phyloP scores from a whole-genome alignment of 1,139 yeast species.

The Kodamaea fungicola region DNA sequence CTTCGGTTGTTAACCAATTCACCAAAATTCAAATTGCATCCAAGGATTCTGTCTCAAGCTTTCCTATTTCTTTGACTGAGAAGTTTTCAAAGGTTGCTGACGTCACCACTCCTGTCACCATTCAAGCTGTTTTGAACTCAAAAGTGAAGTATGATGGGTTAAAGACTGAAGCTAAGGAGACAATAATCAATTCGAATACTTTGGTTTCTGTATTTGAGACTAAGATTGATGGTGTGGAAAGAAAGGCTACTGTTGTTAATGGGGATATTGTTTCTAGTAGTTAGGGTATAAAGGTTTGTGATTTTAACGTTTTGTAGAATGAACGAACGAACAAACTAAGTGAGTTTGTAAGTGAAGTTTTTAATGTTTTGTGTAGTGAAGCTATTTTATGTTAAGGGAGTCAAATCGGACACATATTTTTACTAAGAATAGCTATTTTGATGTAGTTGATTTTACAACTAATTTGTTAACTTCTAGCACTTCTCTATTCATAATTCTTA shows the following conservation, averaged over 20 bases:
- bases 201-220: slow-evolving; percentile 3
- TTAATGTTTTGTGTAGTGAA: no score
- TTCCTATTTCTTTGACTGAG: slow-evolving; percentile 2
- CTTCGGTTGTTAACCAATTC: slow-evolving; percentile 1
- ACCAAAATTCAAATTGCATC: slow-evolving; percentile 1
- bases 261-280: no score
- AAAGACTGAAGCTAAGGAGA: slow-evolving; percentile 2
- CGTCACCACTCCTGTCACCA: background rate
- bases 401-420: no score
- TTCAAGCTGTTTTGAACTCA: background rate
- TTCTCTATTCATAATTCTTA: no score
- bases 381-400: no score
- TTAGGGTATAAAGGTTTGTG: no score
- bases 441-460: no score
- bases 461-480: no score
- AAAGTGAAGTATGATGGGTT: slow-evolving; percentile 1
- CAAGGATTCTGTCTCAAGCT: background rate
- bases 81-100: slow-evolving; percentile 1
- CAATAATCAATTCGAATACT: background rate
- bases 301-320: no score
- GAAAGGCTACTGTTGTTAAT: slow-evolving; percentile 2
- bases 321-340: no score
- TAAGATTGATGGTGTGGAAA: slow-evolving; percentile 2
- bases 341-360: no score
- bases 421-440: no score